Conservation (phyloP, 208 protist species). For the Vickermania ingenoplastis region DNA sequence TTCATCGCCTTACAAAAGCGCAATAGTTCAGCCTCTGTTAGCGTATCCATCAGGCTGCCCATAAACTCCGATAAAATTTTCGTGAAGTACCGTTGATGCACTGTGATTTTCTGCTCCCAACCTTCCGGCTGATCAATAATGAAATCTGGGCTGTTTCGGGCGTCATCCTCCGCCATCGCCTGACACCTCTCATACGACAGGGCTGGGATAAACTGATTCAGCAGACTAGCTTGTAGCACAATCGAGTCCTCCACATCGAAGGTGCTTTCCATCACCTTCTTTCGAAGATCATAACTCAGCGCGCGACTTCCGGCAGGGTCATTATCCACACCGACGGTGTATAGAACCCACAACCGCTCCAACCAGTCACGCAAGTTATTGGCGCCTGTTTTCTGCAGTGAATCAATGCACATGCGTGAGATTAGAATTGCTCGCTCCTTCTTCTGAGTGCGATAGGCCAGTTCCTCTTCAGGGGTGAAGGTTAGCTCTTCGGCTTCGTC, state of each 20-base stretch:
- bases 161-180: slow-evolving; percentile 29
- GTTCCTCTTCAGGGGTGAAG: slow-evolving; percentile 42
- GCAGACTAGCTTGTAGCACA: slow-evolving; percentile 35
- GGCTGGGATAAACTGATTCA: slow-evolving; percentile 43
- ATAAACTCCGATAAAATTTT: slow-evolving; percentile 34
- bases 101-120: slow-evolving; percentile 10
- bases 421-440: slow-evolving; percentile 42
- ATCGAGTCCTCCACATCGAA: slow-evolving; percentile 41
- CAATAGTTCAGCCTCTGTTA: slow-evolving; percentile 52
- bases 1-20: slow-evolving; percentile 38
- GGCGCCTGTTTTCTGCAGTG: slow-evolving; percentile 19
- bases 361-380: slow-evolving; percentile 39
- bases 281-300: slow-evolving; percentile 62
- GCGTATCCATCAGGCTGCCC: slow-evolving; percentile 50
- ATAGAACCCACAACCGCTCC: slow-evolving; percentile 60
- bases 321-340: slow-evolving; percentile 40
- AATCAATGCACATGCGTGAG: slow-evolving; percentile 19
- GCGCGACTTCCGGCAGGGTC: slow-evolving; percentile 25
- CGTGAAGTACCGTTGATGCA: slow-evolving; percentile 31
- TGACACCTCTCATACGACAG: slow-evolving; percentile 45
- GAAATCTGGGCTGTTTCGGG: slow-evolving; percentile 7
- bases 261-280: slow-evolving; percentile 31
- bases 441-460: slow-evolving; percentile 24
- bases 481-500: slow-evolving; percentile 21
- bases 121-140: slow-evolving; percentile 4